phyloP scores from a whole-genome alignment of 805 yeast species.

The Schwanniomyces pseudopolymorphus region DNA sequence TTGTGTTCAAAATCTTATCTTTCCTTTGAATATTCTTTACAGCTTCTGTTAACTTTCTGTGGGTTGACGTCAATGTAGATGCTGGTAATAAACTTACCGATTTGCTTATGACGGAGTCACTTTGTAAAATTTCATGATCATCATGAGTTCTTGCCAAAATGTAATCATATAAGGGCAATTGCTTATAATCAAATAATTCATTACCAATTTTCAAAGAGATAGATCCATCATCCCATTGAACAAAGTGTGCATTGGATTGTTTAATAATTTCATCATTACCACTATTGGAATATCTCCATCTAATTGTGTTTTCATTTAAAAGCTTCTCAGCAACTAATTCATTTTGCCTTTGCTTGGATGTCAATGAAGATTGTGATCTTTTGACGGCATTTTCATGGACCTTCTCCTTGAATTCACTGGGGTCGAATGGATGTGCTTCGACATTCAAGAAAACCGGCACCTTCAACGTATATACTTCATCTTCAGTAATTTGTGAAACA shows the following conservation, averaged over 20 bases:
- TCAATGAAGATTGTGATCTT: conserved; percentile 23
- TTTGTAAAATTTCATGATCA: conserved; percentile 66
- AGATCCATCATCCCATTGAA: conserved; percentile 94
- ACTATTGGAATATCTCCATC: conserved; percentile 90
- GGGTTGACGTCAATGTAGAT: conserved; percentile 84
- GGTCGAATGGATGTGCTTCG: conserved; percentile 87
- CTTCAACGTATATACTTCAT: conserved; percentile 49
- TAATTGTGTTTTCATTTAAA: conserved; percentile 77
- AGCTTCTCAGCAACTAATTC: conserved; percentile 58
- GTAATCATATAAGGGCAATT: conserved; percentile 65
- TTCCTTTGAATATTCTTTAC: conserved; percentile 50
- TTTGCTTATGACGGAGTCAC: conserved; percentile 63
- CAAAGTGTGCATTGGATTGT: conserved; percentile 85
- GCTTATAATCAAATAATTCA: conserved; percentile 79
- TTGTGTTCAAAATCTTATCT: conserved; percentile 51
- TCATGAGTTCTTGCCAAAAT: conserved; percentile 71
- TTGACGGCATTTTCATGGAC: conserved; percentile 36
- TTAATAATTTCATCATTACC: conserved; percentile 70
- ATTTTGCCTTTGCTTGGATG: conserved; percentile 46
- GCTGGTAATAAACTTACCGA: conserved; percentile 81
- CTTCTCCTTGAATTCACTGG: conserved; percentile 57
- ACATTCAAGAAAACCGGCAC: conserved; percentile 81
- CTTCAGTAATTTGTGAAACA: conserved; percentile 32
- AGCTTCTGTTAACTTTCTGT: conserved; percentile 73
- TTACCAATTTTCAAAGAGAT: conserved; percentile 81